Conservation (phyloP, 345 rosid species). For the Bruguiera parviflora region DNA sequence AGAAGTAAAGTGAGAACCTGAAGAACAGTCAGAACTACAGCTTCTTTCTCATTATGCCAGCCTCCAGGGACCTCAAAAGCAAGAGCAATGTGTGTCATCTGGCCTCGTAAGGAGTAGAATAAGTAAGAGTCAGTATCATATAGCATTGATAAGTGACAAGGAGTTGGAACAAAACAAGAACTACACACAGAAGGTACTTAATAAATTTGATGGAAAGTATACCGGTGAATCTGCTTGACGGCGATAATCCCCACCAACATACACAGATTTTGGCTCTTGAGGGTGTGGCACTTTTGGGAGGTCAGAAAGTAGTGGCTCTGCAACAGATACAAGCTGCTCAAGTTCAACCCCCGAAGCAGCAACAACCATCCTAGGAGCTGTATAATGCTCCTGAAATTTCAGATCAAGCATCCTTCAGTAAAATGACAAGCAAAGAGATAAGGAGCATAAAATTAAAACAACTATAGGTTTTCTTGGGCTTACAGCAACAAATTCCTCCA, state of each 20-base stretch:
- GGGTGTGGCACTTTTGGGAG: slow-evolving; percentile 46
- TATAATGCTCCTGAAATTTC: slow-evolving; percentile 65
- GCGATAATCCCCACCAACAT: slow-evolving; percentile 89
- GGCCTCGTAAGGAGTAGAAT: not conserved
- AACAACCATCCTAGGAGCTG: slow-evolving; percentile 75
- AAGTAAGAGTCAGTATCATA: not conserved
- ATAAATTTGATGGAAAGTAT: slow-evolving; percentile 8
- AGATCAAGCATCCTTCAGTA: slow-evolving; percentile 14
- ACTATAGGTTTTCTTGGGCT: slow-evolving; percentile 23
- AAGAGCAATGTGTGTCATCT: slow-evolving; percentile 80
- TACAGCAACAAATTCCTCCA: slow-evolving; percentile 79
- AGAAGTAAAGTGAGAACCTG: slow-evolving; percentile 49
- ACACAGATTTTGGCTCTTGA: slow-evolving; percentile 68
- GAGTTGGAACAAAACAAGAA: too few species aligned
- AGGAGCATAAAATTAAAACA: not conserved
- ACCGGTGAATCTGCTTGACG: slow-evolving; percentile 84
- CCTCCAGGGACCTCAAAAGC: slow-evolving; percentile 95
- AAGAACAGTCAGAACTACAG: slow-evolving; percentile 72
- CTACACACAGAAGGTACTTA: too few species aligned
- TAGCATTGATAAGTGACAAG: not conserved
- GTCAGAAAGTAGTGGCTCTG: slow-evolving; percentile 85
- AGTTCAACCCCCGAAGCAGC: slow-evolving; percentile 89
- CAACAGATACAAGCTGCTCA: slow-evolving; percentile 68
- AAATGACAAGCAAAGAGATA: slow-evolving; percentile 2
- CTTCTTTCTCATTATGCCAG: slow-evolving; percentile 73